Percentiles rank a stretch among this genome's conserved stretches.
phyloP scores from a whole-genome alignment of 768 basidiomycete species.

The Suillus lakei region DNA sequence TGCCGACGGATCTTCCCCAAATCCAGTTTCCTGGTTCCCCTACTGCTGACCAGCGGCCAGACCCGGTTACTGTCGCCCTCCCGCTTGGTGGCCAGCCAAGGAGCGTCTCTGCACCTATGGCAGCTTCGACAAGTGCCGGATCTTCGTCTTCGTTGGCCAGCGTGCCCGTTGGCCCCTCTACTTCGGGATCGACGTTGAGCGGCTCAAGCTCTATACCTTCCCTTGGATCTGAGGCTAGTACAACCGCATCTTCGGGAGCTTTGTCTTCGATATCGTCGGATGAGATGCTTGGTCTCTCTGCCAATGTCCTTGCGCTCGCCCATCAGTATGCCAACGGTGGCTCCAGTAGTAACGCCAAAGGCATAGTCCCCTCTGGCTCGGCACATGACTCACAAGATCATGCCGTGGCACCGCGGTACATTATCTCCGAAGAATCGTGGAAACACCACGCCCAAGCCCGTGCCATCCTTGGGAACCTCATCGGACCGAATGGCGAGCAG shows the following conservation, averaged over 20 bases:
- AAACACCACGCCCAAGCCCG: constrained; percentile 85
- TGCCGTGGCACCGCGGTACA: constrained; percentile 53
- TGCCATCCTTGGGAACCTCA: constrained; percentile 80
- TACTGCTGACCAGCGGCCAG: constrained; percentile 37
- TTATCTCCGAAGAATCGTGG: constrained; percentile 77
- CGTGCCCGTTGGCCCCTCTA: constrained; percentile 45
- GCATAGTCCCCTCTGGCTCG: constrained; percentile 39
- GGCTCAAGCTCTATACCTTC: constrained; percentile 57
- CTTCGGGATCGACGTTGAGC: constrained; percentile 53
- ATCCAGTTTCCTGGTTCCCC: constrained; percentile 45
- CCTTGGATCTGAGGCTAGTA: constrained; percentile 50
- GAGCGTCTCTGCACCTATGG: constrained; percentile 76
- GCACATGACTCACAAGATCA: constrained; percentile 49
- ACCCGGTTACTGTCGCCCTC: constrained; percentile 51
- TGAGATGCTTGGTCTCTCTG: constrained; percentile 54
- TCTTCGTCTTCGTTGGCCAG: constrained; percentile 30
- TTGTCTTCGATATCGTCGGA: constrained; percentile 55
- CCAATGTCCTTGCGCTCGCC: constrained; percentile 51
- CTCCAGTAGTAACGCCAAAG: constrained; percentile 32
- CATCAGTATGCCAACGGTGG: constrained; percentile 49
- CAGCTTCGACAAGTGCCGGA: constrained; percentile 38
- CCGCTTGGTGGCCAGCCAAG: constrained; percentile 54
- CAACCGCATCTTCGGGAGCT: constrained; percentile 55
- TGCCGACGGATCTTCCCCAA: constrained; percentile 50
- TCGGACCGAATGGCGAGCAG: constrained; percentile 87